phyloP scores from a whole-genome alignment of 345 rosid genomes.

The Salix exigua region DNA sequence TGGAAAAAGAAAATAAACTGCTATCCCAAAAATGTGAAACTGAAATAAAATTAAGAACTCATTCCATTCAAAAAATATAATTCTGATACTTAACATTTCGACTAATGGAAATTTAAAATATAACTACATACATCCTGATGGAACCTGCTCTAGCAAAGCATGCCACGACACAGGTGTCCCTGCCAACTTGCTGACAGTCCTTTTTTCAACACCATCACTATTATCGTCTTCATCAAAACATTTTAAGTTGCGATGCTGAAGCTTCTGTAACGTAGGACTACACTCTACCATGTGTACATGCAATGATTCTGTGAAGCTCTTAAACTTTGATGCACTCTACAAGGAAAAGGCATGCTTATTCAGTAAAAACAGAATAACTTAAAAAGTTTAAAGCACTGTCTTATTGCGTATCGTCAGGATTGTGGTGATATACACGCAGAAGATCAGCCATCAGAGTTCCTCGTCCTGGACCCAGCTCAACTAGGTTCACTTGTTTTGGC shows the following conservation, averaged over 20 bases:
- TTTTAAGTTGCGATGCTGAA: slow-evolving; percentile 60
- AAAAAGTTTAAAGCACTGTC: not conserved
- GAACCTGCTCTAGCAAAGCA: slow-evolving; percentile 71
- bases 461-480: slow-evolving; percentile 94
- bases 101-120: slow-evolving; percentile 13
- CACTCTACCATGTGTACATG: slow-evolving; percentile 84
- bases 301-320: slow-evolving; percentile 69
- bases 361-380: not conserved
- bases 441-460: slow-evolving; percentile 96
- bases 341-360: slow-evolving; percentile 17
- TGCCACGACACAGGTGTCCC: slow-evolving; percentile 79
- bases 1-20: not conserved
- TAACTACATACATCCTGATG: slow-evolving; percentile 65
- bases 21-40: not conserved
- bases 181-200: slow-evolving; percentile 47
- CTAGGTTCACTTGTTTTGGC: slow-evolving; percentile 67
- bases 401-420: slow-evolving; percentile 6
- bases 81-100: not conserved
- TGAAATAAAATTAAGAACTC: not conserved
- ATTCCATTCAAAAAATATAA: not conserved
- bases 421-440: slow-evolving; percentile 55
- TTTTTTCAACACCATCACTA: slow-evolving; percentile 33
- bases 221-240: slow-evolving; percentile 44
- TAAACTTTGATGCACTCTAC: slow-evolving; percentile 75
- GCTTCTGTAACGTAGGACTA: slow-evolving; percentile 74